Evolutionary conservation across 495 filamentous ascomycete species (phyloP).

Genomic region (Daldinia childiae): DNA sequence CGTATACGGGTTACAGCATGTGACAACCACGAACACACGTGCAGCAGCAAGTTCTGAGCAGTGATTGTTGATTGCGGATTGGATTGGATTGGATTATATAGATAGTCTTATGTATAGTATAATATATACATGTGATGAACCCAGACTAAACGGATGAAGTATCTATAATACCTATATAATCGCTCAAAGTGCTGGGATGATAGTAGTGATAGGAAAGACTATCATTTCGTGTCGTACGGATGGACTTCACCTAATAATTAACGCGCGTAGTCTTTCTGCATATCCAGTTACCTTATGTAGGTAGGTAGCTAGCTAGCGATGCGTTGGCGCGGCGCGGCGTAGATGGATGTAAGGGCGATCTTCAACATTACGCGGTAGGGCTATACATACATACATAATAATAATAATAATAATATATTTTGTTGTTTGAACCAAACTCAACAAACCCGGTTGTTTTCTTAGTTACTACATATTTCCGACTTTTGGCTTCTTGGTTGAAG

Average conservation of each 20-base stretch:
- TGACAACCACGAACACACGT: background rate
- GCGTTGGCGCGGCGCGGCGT: background rate
- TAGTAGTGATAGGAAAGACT: background rate
- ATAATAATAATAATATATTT: background rate
- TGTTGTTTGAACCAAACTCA: background rate
- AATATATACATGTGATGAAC: background rate
- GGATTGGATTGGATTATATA: background rate
- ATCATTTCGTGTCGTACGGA: background rate
- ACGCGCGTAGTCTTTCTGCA: background rate
- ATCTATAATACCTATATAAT: background rate
- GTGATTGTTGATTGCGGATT: background rate
- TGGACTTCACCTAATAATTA: background rate
- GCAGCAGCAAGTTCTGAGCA: background rate
- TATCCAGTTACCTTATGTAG: too few species aligned
- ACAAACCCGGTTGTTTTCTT: background rate
- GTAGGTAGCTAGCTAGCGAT: background rate
- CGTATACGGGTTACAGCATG: constrained; percentile 11
- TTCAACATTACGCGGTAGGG: constrained; percentile 2
- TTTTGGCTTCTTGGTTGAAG: background rate
- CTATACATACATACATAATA: background rate
- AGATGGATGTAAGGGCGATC: background rate
- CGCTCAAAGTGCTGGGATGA: too few species aligned
- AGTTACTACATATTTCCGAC: background rate
- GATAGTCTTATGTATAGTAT: background rate
- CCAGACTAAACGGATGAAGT: background rate